Conservation (phyloP, 495 filamentous ascomycete genomes). For the Annulohypoxylon stygium region DNA sequence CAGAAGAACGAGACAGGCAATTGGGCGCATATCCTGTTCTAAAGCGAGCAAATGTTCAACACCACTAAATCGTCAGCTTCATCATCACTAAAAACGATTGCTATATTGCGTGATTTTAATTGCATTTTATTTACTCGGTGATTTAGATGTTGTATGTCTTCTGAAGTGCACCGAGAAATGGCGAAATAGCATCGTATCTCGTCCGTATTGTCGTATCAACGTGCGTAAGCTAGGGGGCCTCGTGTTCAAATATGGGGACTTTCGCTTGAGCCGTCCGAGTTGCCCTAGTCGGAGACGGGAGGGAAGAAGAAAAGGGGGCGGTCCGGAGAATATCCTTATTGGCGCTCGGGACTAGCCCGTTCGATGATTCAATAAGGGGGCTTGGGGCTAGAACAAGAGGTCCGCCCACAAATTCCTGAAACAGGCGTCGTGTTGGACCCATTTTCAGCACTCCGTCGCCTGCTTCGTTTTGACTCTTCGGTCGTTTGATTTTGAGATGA, state of each 20-base stretch:
- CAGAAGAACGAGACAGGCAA: conserved; percentile 28
- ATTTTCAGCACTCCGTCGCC: conserved; percentile 16
- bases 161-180: not conserved
- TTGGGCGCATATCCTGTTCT: conserved; percentile 1
- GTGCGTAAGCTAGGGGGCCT: conserved; percentile 40
- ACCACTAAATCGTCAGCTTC: conserved; percentile 8
- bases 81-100: conserved; percentile 18
- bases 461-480: conserved; percentile 12
- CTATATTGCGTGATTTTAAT: conserved; percentile 13
- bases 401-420: conserved; percentile 38
- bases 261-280: conserved; percentile 26
- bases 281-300: conserved; percentile 20
- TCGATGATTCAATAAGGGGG: conserved; percentile 21
- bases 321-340: conserved; percentile 37
- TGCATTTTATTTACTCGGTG: not conserved
- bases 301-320: conserved; percentile 12
- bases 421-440: conserved; percentile 31
- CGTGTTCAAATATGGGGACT: conserved; percentile 39
- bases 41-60: conserved; percentile 13
- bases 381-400: conserved; percentile 27
- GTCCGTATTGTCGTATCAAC: conserved; percentile 2
- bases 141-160: not conserved
- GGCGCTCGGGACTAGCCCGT: conserved; percentile 16
- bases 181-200: conserved; percentile 17
- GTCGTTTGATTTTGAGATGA: conserved; percentile 27